Percentiles rank a stretch among this genome's conserved stretches.
Evolutionary conservation across 2,329 filamentous ascomycete species (phyloP).

Genomic region (Arthrobotrys iridis): DNA sequence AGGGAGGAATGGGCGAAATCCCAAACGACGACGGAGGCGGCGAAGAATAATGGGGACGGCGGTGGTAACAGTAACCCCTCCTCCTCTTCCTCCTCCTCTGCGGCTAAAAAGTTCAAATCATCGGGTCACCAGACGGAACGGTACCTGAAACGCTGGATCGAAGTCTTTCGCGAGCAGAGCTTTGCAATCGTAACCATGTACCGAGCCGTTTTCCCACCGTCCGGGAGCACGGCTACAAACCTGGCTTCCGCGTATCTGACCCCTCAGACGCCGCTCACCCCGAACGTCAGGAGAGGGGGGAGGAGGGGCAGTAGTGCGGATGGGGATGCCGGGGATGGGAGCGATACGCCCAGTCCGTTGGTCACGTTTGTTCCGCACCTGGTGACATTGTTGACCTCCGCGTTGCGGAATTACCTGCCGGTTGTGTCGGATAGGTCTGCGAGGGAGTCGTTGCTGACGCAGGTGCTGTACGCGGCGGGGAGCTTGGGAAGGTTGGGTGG

Average conservation of each 20-base stretch:
- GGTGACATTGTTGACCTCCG: constrained; percentile 80
- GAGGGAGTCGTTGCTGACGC: constrained; percentile 86
- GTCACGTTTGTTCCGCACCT: constrained; percentile 86
- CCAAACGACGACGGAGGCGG: constrained; percentile 63
- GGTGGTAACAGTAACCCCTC: constrained; percentile 27
- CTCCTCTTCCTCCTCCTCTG: constrained; percentile 64
- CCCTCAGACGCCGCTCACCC: constrained; percentile 37
- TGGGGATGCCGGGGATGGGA: constrained; percentile 19
- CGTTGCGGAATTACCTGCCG: constrained; percentile 78
- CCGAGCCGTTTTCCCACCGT: constrained; percentile 79
- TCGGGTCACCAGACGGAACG: constrained; percentile 88
- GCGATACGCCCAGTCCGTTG: constrained; percentile 68
- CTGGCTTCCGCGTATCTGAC: constrained; percentile 42
- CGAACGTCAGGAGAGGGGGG: constrained; percentile 16
- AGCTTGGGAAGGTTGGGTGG: constrained; percentile 89
- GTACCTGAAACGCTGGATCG: constrained; percentile 93
- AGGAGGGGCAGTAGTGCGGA: constrained; percentile 10
- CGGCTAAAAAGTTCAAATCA: constrained; percentile 11
- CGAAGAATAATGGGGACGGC: constrained; percentile 59
- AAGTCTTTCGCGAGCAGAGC: constrained; percentile 96
- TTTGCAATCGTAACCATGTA: constrained; percentile 97
- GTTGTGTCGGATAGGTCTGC: constrained; percentile 81
- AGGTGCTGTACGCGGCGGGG: constrained; percentile 91
- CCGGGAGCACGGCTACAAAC: constrained; percentile 11
- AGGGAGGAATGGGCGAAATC: constrained; percentile 57